These are phyloP conservation scores for Hyparrhenia diplandra DNA, from an alignment of 176 grass and related monocot genomes.

Conservation along the genomic window DNA sequence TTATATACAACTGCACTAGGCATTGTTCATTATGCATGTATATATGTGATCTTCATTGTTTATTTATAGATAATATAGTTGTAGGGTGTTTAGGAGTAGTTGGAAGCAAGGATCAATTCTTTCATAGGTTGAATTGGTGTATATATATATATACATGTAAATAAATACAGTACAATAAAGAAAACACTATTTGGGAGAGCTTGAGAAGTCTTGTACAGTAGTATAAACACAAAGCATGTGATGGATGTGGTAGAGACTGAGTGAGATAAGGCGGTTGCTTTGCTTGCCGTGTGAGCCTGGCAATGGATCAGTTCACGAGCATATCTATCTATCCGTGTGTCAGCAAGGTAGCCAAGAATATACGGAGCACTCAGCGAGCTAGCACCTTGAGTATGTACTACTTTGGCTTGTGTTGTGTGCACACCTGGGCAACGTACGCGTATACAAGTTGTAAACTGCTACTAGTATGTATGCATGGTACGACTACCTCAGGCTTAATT, in stretches of 20 bases:
- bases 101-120: background rate
- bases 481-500: too few relatives aligned
- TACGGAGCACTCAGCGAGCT: too few relatives aligned
- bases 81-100: background rate
- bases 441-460: too few relatives aligned
- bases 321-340: too few relatives aligned
- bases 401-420: too few relatives aligned
- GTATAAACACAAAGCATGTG: background rate
- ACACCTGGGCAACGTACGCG: too few relatives aligned
- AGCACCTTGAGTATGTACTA: too few relatives aligned
- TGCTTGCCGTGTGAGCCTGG: background rate
- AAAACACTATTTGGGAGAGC: too few relatives aligned
- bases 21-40: background rate
- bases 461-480: too few relatives aligned
- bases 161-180: background rate
- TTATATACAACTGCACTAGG: background rate
- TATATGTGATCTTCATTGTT: background rate
- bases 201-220: background rate
- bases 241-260: background rate
- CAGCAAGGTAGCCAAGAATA: too few relatives aligned
- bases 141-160: background rate
- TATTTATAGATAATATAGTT: background rate
- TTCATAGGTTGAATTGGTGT: conserved; percentile 17
- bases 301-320: background rate
- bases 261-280: too few relatives aligned